A percentile compares a stretch with the other conserved stretches of the same genome.
These are phyloP conservation scores for Ceratobasidium sp. DNA, from an alignment of 1,284 basidiomycete genomes.

Conservation along the genomic window DNA sequence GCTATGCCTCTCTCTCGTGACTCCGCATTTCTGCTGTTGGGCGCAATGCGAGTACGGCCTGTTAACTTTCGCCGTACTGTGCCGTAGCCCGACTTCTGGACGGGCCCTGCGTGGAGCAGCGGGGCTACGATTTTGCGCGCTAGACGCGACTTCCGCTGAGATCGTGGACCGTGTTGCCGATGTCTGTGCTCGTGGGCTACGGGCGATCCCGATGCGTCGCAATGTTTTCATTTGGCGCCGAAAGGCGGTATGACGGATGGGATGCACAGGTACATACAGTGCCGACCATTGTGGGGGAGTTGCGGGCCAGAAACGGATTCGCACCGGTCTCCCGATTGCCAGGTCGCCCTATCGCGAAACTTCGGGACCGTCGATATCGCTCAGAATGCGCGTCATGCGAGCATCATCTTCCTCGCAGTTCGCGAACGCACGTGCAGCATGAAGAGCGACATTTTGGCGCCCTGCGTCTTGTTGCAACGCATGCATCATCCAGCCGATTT, in stretches of 20 bases:
- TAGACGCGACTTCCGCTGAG: slow-evolving; percentile 6
- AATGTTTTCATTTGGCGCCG: slow-evolving; percentile 4
- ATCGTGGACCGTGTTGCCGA: not conserved
- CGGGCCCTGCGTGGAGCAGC: slow-evolving; percentile 13
- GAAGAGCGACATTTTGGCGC: slow-evolving; percentile 21
- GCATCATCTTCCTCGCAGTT: not conserved
- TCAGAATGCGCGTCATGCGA: not conserved
- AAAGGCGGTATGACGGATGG: slow-evolving; percentile 5
- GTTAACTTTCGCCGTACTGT: slow-evolving; percentile 15
- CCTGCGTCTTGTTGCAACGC: slow-evolving; percentile 11
- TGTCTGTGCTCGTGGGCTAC: slow-evolving; percentile 20
- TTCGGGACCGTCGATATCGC: not conserved
- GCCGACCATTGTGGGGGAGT: slow-evolving; percentile 6
- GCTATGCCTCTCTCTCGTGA: slow-evolving; percentile 6
- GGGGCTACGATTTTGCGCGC: slow-evolving; percentile 22
- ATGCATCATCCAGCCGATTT: slow-evolving; percentile 4
- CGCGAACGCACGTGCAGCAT: not conserved
- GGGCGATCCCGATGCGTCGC: slow-evolving; percentile 6
- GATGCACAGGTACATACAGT: slow-evolving; percentile 1
- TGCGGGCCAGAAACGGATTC: not conserved
- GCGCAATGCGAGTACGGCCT: not conserved
- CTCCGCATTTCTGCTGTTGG: not conserved
- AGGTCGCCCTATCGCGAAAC: not conserved
- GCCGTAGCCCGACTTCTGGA: slow-evolving; percentile 19
- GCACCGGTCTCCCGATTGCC: slow-evolving; percentile 13